These are phyloP conservation scores for Phialophora chinensis DNA, from an alignment of 2,329 filamentous ascomycete species.

Conservation along the genomic window DNA sequence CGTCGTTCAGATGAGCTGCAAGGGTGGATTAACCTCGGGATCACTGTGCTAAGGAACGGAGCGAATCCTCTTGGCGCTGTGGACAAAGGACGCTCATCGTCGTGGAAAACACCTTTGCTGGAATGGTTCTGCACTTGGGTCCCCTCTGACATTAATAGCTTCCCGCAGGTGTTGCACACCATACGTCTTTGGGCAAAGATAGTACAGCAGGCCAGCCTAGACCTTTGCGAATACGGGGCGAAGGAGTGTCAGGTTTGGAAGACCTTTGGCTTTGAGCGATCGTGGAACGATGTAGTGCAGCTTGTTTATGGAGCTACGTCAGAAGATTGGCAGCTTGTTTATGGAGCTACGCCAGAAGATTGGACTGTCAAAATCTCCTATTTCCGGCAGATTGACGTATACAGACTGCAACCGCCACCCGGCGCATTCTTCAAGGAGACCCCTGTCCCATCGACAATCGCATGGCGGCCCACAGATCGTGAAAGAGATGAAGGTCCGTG, in stretches of 20 bases:
- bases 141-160: too few species aligned
- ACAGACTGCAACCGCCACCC: conserved; percentile 4
- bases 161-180: neutral
- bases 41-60: neutral
- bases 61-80: neutral
- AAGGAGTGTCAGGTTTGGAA: conserved; percentile 17
- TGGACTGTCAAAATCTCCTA: conserved; percentile 13
- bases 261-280: neutral
- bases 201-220: neutral
- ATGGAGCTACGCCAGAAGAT: conserved; percentile 18
- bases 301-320: conserved; percentile 18
- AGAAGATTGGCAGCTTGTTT: conserved; percentile 22
- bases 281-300: neutral
- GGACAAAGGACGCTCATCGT: too few species aligned
- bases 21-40: neutral
- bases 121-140: too few species aligned
- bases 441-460: neutral
- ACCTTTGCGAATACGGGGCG: conserved; percentile 10
- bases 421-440: neutral
- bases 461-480: neutral
- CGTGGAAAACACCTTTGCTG: too few species aligned
- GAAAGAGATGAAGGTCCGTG: conserved; percentile 2
- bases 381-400: conserved; percentile 1
- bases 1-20: neutral
- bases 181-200: neutral